These are phyloP conservation scores for Ehretia macrophylla DNA, from an alignment of 257 asterid species.

Conservation along the genomic window DNA sequence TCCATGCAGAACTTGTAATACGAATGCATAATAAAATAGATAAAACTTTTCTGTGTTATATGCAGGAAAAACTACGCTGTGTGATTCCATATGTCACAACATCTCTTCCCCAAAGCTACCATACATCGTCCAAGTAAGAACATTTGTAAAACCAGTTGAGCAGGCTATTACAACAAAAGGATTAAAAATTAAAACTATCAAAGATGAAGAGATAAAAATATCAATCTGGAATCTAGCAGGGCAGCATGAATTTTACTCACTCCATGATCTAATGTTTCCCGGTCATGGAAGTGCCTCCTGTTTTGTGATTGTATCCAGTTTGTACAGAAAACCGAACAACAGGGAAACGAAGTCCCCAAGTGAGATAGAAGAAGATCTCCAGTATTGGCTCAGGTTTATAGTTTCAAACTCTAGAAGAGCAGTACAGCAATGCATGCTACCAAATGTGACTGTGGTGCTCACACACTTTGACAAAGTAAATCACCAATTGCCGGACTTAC, in stretches of 20 bases:
- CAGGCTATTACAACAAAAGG: slow-evolving; percentile 59
- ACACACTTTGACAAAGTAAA: slow-evolving; percentile 68
- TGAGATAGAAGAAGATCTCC: slow-evolving; percentile 76
- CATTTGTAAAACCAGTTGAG: slow-evolving; percentile 73
- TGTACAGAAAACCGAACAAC: slow-evolving; percentile 57
- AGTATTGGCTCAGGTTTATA: slow-evolving; percentile 72
- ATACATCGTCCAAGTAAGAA: slow-evolving; percentile 55
- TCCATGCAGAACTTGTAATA: not conserved
- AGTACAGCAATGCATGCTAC: slow-evolving; percentile 67
- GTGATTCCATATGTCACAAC: slow-evolving; percentile 54
- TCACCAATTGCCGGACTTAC: slow-evolving; percentile 44
- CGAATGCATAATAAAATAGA: not conserved
- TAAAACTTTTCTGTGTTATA: slow-evolving; percentile 5
- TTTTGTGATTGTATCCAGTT: slow-evolving; percentile 57
- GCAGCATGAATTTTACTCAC: slow-evolving; percentile 57
- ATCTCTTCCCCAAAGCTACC: slow-evolving; percentile 53
- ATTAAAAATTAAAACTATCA: slow-evolving; percentile 54
- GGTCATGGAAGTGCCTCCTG: slow-evolving; percentile 73
- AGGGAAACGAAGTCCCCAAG: slow-evolving; percentile 41
- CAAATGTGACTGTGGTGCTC: slow-evolving; percentile 70
- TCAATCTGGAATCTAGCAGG: slow-evolving; percentile 82
- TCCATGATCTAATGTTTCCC: slow-evolving; percentile 79
- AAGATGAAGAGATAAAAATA: slow-evolving; percentile 63
- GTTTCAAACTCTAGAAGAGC: slow-evolving; percentile 74
- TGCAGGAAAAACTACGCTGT: slow-evolving; percentile 63